Percentiles rank a stretch among this genome's conserved stretches.
Conservation (phyloP, 306 rosid species). For the Chamaecrista fasciculata region DNA sequence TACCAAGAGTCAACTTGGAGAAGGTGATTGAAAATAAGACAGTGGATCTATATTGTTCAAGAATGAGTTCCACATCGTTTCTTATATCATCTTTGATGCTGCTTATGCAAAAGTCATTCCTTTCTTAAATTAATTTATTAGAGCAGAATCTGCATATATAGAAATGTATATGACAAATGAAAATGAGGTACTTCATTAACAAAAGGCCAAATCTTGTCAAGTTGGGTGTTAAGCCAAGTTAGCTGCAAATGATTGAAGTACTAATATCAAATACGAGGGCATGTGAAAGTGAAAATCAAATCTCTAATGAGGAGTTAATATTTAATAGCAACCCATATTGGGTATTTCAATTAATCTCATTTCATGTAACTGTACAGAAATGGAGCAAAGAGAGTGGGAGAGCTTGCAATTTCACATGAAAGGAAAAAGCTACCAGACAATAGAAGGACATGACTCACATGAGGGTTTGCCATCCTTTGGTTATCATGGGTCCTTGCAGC, state of each 20-base stretch:
- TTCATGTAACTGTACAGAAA: no score
- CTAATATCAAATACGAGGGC: not conserved
- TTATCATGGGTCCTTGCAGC: no score
- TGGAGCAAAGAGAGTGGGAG: no score
- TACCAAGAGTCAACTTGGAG: slow-evolving; percentile 86
- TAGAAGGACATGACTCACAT: no score
- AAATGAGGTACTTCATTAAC: slow-evolving; percentile 58
- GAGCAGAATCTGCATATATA: not conserved
- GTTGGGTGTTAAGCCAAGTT: slow-evolving; percentile 69
- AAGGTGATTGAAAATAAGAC: slow-evolving; percentile 69
- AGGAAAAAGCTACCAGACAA: no score
- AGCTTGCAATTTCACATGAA: no score
- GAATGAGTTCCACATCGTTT: slow-evolving; percentile 69
- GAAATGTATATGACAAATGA: not conserved
- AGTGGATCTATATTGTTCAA: slow-evolving; percentile 69
- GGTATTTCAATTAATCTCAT: no score
- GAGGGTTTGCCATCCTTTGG: no score
- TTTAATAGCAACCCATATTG: no score
- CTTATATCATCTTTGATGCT: slow-evolving; percentile 73
- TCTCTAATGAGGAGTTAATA: no score
- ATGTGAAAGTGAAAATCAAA: no score
- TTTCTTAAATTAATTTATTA: no score
- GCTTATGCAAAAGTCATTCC: slow-evolving; percentile 53
- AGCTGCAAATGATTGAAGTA: slow-evolving; percentile 56
- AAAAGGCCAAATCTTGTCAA: slow-evolving; percentile 76